Conservation (phyloP, 306 rosid species). For the Luffa aegyptiaca region DNA sequence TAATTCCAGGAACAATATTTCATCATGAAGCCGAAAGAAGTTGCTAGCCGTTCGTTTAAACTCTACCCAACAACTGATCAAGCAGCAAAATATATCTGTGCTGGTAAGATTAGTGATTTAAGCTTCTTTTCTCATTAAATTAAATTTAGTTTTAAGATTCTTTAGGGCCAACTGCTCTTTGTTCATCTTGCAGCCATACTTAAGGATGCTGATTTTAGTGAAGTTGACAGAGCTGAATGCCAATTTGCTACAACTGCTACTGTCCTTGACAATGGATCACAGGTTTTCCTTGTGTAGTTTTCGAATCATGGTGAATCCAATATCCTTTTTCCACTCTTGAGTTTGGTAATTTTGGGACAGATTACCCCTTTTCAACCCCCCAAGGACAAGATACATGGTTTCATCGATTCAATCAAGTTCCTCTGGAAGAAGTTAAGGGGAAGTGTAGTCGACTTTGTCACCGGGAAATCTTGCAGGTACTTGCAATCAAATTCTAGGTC, state of each 20-base stretch:
- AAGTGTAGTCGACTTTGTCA: conserved; percentile 43
- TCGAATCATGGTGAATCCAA: not conserved
- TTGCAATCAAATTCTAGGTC: conserved; percentile 6
- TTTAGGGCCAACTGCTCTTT: not conserved
- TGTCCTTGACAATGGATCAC: conserved; percentile 77
- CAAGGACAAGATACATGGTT: conserved; percentile 38
- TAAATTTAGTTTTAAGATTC: not conserved
- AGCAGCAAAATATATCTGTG: conserved; percentile 78
- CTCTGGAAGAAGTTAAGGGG: conserved; percentile 57
- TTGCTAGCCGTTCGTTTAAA: conserved; percentile 50
- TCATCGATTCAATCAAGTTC: conserved; percentile 51
- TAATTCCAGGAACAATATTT: conserved; percentile 68
- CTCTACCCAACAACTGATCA: conserved; percentile 70
- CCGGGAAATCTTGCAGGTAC: conserved; percentile 83
- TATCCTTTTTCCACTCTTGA: conserved; percentile 1
- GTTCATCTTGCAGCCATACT: conserved; percentile 54
- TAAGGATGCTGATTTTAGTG: conserved; percentile 75
- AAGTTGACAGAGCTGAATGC: conserved; percentile 93
- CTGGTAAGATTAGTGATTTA: conserved; percentile 33
- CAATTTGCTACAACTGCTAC: conserved; percentile 79
- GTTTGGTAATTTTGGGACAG: conserved; percentile 19
- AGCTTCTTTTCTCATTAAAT: not conserved
- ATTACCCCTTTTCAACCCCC: conserved; percentile 63
- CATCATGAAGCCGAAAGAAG: conserved; percentile 79
- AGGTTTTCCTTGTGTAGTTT: conserved; percentile 28